These are phyloP conservation scores for Russula virescens DNA, from an alignment of 768 basidiomycete genomes.

Conservation along the genomic window DNA sequence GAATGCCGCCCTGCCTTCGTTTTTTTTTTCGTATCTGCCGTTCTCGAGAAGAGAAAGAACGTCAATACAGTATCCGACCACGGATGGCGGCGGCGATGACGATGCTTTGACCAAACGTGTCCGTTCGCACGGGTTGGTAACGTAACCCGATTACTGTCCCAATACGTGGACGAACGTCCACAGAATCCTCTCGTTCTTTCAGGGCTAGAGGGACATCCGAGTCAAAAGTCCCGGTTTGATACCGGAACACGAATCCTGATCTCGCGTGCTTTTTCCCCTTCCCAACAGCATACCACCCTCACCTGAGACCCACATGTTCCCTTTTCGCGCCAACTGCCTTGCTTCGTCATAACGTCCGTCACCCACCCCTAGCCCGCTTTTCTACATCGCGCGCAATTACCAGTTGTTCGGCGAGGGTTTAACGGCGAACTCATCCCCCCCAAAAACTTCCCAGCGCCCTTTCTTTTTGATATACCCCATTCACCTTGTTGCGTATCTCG, in stretches of 20 bases:
- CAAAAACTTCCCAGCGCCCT: not conserved
- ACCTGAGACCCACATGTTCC: not conserved
- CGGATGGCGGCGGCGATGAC: not conserved
- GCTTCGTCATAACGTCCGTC: not conserved
- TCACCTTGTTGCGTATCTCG: not conserved
- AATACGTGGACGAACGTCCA: not conserved
- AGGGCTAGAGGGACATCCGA: not conserved
- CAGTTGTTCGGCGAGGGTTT: not conserved
- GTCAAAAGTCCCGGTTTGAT: not conserved
- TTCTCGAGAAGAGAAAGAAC: not conserved
- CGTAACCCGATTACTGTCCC: not conserved
- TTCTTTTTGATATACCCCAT: not conserved
- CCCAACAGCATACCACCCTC: no score
- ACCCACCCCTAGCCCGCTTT: not conserved
- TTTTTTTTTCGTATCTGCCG: not conserved
- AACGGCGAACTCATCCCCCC: not conserved
- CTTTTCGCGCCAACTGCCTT: not conserved
- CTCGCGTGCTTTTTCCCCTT: not conserved
- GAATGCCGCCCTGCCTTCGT: not conserved
- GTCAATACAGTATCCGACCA: not conserved
- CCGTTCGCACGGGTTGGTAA: not conserved
- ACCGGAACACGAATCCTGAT: not conserved
- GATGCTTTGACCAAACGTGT: not conserved
- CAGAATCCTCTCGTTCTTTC: not conserved
- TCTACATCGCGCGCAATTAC: not conserved